Conservation (phyloP, 805 yeast genomes). For the Yarrowia yakushimensis region DNA sequence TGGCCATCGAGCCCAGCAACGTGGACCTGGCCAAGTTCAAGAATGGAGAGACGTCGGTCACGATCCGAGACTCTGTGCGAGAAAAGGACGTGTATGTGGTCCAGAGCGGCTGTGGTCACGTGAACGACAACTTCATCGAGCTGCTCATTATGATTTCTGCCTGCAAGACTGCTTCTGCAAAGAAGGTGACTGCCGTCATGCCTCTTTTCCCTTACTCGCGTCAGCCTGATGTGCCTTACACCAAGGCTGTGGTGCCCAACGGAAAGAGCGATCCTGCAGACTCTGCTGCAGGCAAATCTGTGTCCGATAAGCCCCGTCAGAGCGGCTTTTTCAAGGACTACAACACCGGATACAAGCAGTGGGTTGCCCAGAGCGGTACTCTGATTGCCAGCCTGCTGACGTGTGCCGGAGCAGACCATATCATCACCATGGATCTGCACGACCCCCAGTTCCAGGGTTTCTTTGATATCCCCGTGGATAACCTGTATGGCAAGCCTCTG, state of each 20-base stretch:
- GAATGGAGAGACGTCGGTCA: slow-evolving; percentile 92
- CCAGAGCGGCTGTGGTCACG: slow-evolving; percentile 83
- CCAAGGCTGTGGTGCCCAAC: slow-evolving; percentile 72
- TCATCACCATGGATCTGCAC: slow-evolving; percentile 96
- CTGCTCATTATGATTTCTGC: slow-evolving; percentile 82
- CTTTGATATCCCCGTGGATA: slow-evolving; percentile 94
- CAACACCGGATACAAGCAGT: slow-evolving; percentile 76
- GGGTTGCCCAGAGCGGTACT: slow-evolving; percentile 96
- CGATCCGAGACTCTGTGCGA: slow-evolving; percentile 81
- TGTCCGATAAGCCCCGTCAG: slow-evolving; percentile 47
- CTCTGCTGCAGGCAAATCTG: no score
- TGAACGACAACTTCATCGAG: slow-evolving; percentile 82
- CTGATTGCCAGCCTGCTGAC: slow-evolving; percentile 81
- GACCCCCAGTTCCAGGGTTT: slow-evolving; percentile 98
- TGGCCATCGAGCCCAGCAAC: slow-evolving; percentile 69
- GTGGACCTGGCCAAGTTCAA: slow-evolving; percentile 57
- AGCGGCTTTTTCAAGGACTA: slow-evolving; percentile 22
- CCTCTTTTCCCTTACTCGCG: slow-evolving; percentile 95
- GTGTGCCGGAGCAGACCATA: slow-evolving; percentile 93
- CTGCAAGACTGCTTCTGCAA: slow-evolving; percentile 86
- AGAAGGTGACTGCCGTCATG: slow-evolving; percentile 81
- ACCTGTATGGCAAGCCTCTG: slow-evolving; percentile 82
- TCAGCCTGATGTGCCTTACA: slow-evolving; percentile 90
- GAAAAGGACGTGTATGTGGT: slow-evolving; percentile 93
- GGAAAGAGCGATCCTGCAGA: no score